Base-by-base conservation (phyloP, 208 protist species). In the Leishmania tarentolae region DNA sequence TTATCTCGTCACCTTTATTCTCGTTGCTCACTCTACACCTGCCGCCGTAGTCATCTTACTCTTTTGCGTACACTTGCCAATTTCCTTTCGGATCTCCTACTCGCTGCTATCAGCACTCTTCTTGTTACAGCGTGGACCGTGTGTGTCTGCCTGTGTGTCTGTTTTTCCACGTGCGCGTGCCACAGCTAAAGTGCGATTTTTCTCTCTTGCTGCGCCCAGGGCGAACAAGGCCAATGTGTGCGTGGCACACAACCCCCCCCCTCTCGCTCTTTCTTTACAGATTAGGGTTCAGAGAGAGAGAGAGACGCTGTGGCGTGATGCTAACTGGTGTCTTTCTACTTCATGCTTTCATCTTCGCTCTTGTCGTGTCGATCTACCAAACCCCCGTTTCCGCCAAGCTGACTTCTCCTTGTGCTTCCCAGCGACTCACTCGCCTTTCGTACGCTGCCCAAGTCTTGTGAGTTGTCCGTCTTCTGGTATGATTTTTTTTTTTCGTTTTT, bases 61-160 rank as follows among this genome's bases (percentile, higher is more conserved):
- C 6, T 76, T 46, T 59, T 81, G 53, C 11, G 17, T 76, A 66
- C 77, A 44, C 11, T 1, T 31, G 24, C 24, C 6, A 19, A 72
- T 57, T 15, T 81, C 65, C 44, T 70, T 81, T 13, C 72, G 15
- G 56, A 56, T 66, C 59, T 57, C 6, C 46, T 83, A 65, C 37
- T 53, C 72, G 52, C 72, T 59, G 35, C 37, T 73, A 57, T 73
- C 44, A 47, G 68, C 28, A 35, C 68, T 53, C 28, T 52, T 72
- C 68, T 53, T 28, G 44, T 19, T 53, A n/a, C 68, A 73, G 68
- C 68, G 68, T 73, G 31, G 44, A 9, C 31, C 1, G 35, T 40
- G 31, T 44, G 71, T 59, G 50, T 76, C 21, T 76, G 8, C 40
- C 40, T 72, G 40, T 72, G 42, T 28, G 68, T 37, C 11, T 17